Evolutionary conservation across 2,329 filamentous ascomycete species (phyloP).

Genomic region (Trichoderma koningii): DNA sequence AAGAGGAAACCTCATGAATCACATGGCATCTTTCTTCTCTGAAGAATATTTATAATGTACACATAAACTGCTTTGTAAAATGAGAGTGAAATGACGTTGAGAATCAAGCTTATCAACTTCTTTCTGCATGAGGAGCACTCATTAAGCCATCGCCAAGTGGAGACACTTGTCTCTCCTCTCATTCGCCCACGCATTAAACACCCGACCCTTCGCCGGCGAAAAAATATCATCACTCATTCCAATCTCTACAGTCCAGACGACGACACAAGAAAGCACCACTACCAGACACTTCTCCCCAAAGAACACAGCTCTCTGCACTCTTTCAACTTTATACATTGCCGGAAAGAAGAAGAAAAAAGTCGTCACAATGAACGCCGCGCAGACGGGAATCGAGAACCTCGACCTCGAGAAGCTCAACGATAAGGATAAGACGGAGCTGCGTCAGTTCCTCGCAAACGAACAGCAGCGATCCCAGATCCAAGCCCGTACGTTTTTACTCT

Average conservation of each 20-base stretch:
- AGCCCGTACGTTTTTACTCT: conserved; percentile 54
- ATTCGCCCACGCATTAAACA: not conserved
- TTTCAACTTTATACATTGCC: too few species aligned
- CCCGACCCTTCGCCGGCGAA: not conserved
- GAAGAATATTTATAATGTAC: too few species aligned
- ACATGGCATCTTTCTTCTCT: too few species aligned
- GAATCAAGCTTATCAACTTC: too few species aligned
- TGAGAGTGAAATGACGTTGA: too few species aligned
- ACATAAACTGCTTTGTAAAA: too few species aligned
- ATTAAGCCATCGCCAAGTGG: not conserved
- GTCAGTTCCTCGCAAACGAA: conserved; percentile 82
- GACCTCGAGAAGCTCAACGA: conserved; percentile 77
- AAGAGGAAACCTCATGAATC: too few species aligned
- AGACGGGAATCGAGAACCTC: conserved; percentile 50
- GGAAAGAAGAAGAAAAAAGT: not conserved
- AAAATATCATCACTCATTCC: conserved; percentile 17
- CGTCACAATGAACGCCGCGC: conserved; percentile 41
- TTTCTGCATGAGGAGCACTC: not conserved
- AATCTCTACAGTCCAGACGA: not conserved
- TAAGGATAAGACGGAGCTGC: conserved; percentile 82
- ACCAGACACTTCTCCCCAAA: not conserved
- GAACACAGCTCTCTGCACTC: too few species aligned
- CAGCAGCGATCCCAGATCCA: conserved; percentile 75
- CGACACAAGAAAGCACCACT: not conserved
- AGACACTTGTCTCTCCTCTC: not conserved